Evolutionary conservation across 1,139 yeast species (phyloP).

Genomic region (Yamadazyma triangularis): DNA sequence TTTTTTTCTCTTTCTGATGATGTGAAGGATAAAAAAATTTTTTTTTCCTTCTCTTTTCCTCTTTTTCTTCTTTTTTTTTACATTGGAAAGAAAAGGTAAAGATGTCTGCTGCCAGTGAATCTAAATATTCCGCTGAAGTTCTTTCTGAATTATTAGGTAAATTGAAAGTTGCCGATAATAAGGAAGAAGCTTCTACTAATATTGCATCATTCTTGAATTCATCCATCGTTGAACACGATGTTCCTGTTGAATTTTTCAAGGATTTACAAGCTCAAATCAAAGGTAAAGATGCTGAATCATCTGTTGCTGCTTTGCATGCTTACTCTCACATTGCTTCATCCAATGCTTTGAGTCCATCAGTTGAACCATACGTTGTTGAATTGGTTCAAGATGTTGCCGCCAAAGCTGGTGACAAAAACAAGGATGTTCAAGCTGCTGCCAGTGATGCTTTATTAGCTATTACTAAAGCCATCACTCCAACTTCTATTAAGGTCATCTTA

Average conservation of each 20-base stretch:
- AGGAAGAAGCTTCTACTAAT: slow-evolving; percentile 83
- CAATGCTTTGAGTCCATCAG: slow-evolving; percentile 79
- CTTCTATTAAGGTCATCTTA: slow-evolving; percentile 84
- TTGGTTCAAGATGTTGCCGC: slow-evolving; percentile 66
- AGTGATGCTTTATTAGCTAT: slow-evolving; percentile 70
- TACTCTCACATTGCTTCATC: slow-evolving; percentile 79
- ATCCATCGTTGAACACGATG: slow-evolving; percentile 97
- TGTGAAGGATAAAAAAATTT: no score
- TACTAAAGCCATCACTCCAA: slow-evolving; percentile 82
- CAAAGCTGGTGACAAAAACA: slow-evolving; percentile 88
- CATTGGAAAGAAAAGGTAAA: slow-evolving; percentile 4
- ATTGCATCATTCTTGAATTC: slow-evolving; percentile 94
- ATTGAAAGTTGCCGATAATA: slow-evolving; percentile 88
- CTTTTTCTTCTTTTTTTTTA: slow-evolving; percentile 1
- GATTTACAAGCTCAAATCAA: slow-evolving; percentile 72
- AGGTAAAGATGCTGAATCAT: slow-evolving; percentile 54
- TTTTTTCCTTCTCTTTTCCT: slow-evolving; percentile 2
- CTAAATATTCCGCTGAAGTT: slow-evolving; percentile 70
- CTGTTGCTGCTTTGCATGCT: slow-evolving; percentile 80
- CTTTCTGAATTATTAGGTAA: slow-evolving; percentile 91
- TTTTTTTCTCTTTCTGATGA: no score
- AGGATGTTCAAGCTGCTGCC: slow-evolving; percentile 68
- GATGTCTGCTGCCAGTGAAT: slow-evolving; percentile 63
- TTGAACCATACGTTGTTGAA: slow-evolving; percentile 89
- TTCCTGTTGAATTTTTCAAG: slow-evolving; percentile 82